A percentile compares a stretch with the other conserved stretches of the same genome.
Conservation (phyloP, 148 eudicot genomes). For the Nyssa sinensis region DNA sequence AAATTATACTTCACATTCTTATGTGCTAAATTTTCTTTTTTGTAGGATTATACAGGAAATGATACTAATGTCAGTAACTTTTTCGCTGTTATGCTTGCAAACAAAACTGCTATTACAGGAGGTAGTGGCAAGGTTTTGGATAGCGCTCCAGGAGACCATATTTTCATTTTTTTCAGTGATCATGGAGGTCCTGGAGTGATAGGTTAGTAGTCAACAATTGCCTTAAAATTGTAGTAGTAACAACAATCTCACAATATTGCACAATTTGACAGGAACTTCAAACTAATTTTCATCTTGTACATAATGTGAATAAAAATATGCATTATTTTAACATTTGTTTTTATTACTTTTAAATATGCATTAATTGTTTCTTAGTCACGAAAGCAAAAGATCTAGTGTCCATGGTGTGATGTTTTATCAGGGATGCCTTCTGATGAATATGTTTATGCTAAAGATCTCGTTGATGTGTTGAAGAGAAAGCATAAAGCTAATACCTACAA, state of each 20-base stretch:
- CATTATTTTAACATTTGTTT: too few species aligned
- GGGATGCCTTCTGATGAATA: constrained; percentile 89
- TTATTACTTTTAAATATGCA: too few species aligned
- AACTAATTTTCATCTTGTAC: too few species aligned
- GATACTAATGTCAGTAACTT: constrained; percentile 60
- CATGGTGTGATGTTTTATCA: constrained; percentile 21
- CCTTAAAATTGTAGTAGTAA: too few species aligned
- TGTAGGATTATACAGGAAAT: constrained; percentile 74
- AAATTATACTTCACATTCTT: too few species aligned
- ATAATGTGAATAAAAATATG: too few species aligned
- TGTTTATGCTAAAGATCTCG: constrained; percentile 76
- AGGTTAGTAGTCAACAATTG: constrained; percentile 63
- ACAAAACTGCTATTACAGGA: constrained; percentile 64
- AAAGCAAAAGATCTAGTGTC: too few species aligned
- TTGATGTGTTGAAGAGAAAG: constrained; percentile 67
- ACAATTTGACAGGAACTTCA: too few species aligned
- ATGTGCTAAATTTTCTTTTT: background rate
- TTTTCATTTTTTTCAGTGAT: constrained; percentile 72
- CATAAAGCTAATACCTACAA: constrained; percentile 82
- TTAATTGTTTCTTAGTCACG: too few species aligned
- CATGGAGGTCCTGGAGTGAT: constrained; percentile 91
- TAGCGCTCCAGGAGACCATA: constrained; percentile 80
- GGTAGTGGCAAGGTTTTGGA: constrained; percentile 86
- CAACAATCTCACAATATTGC: too few species aligned
- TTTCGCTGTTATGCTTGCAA: constrained; percentile 62